Evolutionary conservation across 768 basidiomycete genomes (phyloP), one percentile per base, ranked within the genome.

Genomic region (Leccinum arenicola): DNA sequence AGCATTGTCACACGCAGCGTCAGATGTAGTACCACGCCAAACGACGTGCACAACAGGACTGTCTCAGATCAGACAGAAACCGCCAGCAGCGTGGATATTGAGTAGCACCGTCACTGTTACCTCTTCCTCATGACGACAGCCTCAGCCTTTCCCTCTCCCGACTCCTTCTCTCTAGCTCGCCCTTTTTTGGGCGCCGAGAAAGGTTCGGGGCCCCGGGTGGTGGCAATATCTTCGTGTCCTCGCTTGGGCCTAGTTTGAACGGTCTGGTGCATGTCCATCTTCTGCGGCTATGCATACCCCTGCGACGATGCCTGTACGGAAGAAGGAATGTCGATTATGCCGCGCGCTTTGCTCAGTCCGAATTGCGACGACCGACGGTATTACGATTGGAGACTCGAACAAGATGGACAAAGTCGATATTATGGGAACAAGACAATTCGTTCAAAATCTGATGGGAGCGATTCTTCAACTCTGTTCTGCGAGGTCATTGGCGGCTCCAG

Each of bases 151-250:
- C 21, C 3, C 14, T 8, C 8, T 31, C 14, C n/a, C 25, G n/a
- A 50, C 17, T 3, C 56, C 54, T 55, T 50, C 10, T 62, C 64
- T 66, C 56, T 36, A 66, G 64, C n/a, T 43, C 54, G 64, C 60
- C 64, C 54, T 58, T 48, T 40, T 50, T 35, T 55, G 56, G 64
- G 64, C 56, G 54, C 60, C 9, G 64, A 63, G 60, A 35, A 19
- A 48, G 54, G 60, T 59, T 11, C 14, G 12, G 11, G 50, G 64
- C 11, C 4, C 11, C 40, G 43, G 36, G 54, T 54, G 54, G 56
- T 53, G 56, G 60, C 19, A 12, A 50, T 2, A 8, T 14, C 4
- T 10, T 3, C 14, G 4, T 33, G 38, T 56, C 55, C 25, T 36
- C n/a, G 3, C 27, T 36, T n/a, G 3, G 50, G 45, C 50, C 23